Conservation (phyloP, 345 rosid species). For the Eucalyptus regnans region DNA sequence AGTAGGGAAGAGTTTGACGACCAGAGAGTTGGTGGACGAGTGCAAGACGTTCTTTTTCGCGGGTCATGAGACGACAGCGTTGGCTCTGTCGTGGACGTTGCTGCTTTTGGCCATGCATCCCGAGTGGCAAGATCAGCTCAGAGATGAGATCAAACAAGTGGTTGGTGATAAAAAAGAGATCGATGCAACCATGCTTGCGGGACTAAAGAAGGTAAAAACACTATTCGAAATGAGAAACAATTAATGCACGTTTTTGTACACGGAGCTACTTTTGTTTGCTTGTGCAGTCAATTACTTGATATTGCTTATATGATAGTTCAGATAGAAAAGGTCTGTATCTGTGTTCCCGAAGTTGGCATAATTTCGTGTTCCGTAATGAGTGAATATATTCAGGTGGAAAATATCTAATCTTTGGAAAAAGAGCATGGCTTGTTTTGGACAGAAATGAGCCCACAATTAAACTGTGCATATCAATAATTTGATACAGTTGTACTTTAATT, state of each 20-base stretch:
- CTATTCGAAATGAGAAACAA: not conserved
- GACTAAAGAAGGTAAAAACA: constrained; percentile 69
- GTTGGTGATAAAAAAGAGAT: constrained; percentile 34
- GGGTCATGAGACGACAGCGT: constrained; percentile 91
- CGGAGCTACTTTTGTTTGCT: not conserved
- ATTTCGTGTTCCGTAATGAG: not conserved
- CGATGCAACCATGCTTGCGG: constrained; percentile 54
- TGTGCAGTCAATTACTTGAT: not conserved
- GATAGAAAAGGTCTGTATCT: not conserved
- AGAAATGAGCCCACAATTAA: not conserved
- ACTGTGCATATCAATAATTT: not conserved
- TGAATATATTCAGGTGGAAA: not conserved
- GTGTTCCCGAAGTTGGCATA: not conserved
- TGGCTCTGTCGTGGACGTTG: constrained; percentile 84
- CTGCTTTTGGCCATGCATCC: constrained; percentile 70
- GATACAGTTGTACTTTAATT: not conserved
- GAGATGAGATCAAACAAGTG: constrained; percentile 71
- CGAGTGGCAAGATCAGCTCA: constrained; percentile 62
- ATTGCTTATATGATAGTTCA: not conserved
- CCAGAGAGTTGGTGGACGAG: constrained; percentile 68
- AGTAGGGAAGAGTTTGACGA: constrained; percentile 31
- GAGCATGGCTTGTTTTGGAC: not conserved
- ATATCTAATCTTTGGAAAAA: not conserved
- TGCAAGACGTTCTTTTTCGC: constrained; percentile 95
- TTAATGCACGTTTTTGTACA: not conserved